A percentile compares a stretch with the other conserved stretches of the same genome.
These are phyloP conservation scores for Verticillium nubilum DNA, from an alignment of 2,329 filamentous ascomycete species.

Conservation along the genomic window DNA sequence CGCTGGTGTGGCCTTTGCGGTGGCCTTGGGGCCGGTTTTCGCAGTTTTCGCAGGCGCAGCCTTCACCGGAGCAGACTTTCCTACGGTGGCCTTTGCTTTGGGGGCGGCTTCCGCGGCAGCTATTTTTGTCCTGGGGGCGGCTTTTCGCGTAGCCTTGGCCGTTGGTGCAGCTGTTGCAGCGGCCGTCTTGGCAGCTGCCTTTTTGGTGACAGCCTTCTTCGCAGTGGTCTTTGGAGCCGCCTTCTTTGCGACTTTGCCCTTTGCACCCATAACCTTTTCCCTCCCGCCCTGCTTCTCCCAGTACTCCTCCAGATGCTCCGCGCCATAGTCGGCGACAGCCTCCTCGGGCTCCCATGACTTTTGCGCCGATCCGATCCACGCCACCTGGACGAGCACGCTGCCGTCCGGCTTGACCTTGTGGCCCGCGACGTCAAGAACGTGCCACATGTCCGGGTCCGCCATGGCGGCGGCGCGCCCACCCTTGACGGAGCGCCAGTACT, in stretches of 20 bases:
- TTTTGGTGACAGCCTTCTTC: neutral
- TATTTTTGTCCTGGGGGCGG: neutral
- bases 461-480: constrained; percentile 10
- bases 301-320: constrained; percentile 17
- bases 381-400: constrained; percentile 3
- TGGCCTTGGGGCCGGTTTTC: neutral
- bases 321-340: constrained; percentile 3
- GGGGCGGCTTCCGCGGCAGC: neutral
- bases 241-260: neutral
- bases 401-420: constrained; percentile 8
- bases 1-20: neutral
- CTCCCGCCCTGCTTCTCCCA: constrained; percentile 26
- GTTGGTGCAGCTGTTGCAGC: too few relatives aligned
- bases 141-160: neutral
- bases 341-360: constrained; percentile 13
- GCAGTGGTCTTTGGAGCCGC: neutral
- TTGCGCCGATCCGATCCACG: constrained; percentile 8
- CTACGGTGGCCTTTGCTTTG: neutral
- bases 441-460: constrained; percentile 11
- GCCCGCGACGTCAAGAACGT: constrained; percentile 10
- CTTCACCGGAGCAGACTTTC: too few relatives aligned
- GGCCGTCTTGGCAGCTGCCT: neutral
- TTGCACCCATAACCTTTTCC: constrained; percentile 14
- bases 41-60: neutral
- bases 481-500: constrained; percentile 11